Base-by-base conservation (phyloP, 495 filamentous ascomycete species). In the Beverwykella pulmonaria region DNA sequence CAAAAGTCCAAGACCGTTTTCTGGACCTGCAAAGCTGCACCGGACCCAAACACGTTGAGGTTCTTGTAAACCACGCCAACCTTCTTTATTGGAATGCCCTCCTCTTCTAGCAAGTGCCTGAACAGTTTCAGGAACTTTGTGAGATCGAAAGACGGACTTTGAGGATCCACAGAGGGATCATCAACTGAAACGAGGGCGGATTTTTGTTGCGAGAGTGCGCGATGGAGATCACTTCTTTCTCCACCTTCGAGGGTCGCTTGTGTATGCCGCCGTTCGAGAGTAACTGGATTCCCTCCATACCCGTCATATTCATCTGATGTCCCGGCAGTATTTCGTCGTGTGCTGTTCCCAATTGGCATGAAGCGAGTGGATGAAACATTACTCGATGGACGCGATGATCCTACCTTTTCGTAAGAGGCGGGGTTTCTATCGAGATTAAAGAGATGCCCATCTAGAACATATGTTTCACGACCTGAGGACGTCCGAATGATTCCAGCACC, bases 11-110 rank as follows among this genome's bases (percentile, higher is more conserved):
- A 15, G 17, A 67, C 55, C 1, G 47, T 61, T 29, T 60, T 25
- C 49, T 67, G 63, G 32, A 60, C 27, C n/a, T 67, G 48, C 48
- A 56, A 22, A 9, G 63, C 48, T 22, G 29, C 36, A 19, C 63
- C 63, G 9, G 49, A 61, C 6, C 63, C 63, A 15, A 22, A 61
- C 2, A 61, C 57, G 26, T 60, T 60, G 22, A 67, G 56, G 36
- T 61, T 61, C 50, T 44, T 60, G 63, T 54, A 67, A 14, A 41
- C 57, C 17, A 67, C 8, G 10, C 56, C 55, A 14, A 56, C 47
- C 29, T 59, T 25, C 46, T 47, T 65, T 26, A 29, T 25, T 29
- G 52, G 2, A 29, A 59, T 39, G 1, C 63, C 63, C 23, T 65
- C 63, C 1, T 22, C 63, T 27, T 65, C 54, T 12, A 65, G 12